Evolutionary conservation across 306 rosid species (phyloP).

Genomic region (Citrullus amarus): DNA sequence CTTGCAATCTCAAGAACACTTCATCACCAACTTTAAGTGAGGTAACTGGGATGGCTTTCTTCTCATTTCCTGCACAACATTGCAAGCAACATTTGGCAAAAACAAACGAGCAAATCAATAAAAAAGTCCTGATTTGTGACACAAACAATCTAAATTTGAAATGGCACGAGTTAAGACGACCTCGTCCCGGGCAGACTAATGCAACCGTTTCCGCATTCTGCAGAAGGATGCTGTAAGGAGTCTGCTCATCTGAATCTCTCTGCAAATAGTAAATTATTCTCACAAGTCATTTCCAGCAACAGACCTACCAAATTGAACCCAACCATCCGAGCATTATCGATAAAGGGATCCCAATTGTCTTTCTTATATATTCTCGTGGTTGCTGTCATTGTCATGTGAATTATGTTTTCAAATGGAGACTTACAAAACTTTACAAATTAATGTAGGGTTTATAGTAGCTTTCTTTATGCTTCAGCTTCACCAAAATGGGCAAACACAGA

Average conservation of each 20-base stretch:
- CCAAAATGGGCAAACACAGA: neutral
- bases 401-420: neutral
- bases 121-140: no score
- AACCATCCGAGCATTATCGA: neutral
- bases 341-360: neutral
- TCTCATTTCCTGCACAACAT: conserved; percentile 30
- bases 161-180: conserved; percentile 13
- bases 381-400: neutral
- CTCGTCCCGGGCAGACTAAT: conserved; percentile 48
- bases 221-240: conserved; percentile 50
- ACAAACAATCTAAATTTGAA: neutral
- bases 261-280: conserved; percentile 9
- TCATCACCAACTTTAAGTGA: conserved; percentile 71
- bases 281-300: neutral
- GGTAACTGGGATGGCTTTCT: conserved; percentile 55
- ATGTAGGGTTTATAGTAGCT: neutral
- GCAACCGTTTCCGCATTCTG: conserved; percentile 92
- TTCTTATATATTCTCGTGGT: neutral
- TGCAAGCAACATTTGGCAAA: conserved; percentile 5
- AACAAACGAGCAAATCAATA: neutral
- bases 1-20: conserved; percentile 57
- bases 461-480: neutral
- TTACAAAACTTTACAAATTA: neutral
- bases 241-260: conserved; percentile 39
- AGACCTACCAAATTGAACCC: neutral